phyloP scores from a whole-genome alignment of 371 early-diverging fungal species.

The Actinomortierella wolfii region DNA sequence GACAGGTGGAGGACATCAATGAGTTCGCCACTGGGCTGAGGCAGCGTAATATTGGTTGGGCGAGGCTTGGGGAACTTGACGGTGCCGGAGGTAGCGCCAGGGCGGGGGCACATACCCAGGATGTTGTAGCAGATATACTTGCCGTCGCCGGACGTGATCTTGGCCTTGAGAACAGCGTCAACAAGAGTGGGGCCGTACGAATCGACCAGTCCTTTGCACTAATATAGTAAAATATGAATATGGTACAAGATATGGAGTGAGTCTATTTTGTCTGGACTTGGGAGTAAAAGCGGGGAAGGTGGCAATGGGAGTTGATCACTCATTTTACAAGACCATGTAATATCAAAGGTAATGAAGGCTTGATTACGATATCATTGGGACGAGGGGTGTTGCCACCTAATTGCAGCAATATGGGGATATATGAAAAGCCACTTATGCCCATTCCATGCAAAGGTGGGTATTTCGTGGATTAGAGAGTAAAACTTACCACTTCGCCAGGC shows the following conservation, averaged over 20 bases:
- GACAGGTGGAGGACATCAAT: conserved; percentile 63
- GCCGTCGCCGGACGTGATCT: conserved; percentile 34
- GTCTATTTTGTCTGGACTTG: too few relatives aligned
- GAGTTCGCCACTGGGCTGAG: conserved; percentile 41
- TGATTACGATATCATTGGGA: too few relatives aligned
- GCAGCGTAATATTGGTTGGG: conserved; percentile 35
- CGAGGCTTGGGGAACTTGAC: conserved; percentile 58
- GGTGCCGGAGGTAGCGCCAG: conserved; percentile 15
- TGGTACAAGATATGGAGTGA: too few relatives aligned
- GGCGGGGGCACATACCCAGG: conserved; percentile 21
- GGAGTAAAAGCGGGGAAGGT: background rate
- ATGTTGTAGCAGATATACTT: conserved; percentile 25
- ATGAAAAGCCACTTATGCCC: too few relatives aligned
- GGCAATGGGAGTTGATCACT: background rate
- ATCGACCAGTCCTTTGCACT: conserved; percentile 38
- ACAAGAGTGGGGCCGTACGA: conserved; percentile 36
- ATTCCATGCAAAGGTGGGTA: too few relatives aligned
- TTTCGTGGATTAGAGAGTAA: too few relatives aligned
- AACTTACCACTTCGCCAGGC: conserved; percentile 42
- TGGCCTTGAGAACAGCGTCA: conserved; percentile 25
- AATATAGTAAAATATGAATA: background rate
- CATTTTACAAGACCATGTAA: background rate
- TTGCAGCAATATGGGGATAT: too few relatives aligned
- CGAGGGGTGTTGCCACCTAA: too few relatives aligned
- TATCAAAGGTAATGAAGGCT: too few relatives aligned